phyloP scores from a whole-genome alignment of 345 rosid genomes.

The Populus euphratica region DNA sequence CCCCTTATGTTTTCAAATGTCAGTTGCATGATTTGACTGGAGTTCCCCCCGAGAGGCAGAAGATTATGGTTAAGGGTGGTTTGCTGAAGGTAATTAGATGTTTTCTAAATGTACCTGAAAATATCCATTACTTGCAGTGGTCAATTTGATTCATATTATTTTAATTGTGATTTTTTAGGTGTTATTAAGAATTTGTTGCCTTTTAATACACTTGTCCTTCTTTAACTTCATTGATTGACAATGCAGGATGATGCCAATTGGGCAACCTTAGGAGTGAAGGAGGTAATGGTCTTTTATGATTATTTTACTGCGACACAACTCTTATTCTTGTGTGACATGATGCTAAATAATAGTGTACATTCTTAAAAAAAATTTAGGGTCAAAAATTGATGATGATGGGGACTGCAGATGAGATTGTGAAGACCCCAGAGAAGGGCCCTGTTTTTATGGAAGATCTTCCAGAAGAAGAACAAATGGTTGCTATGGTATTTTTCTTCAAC shows the following conservation, averaged over 20 bases:
- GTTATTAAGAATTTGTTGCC: neutral
- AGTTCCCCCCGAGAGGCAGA: slow-evolving; percentile 94
- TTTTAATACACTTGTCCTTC: neutral
- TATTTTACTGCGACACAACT: neutral
- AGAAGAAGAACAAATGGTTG: slow-evolving; percentile 79
- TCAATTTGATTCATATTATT: neutral
- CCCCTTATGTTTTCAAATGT: slow-evolving; percentile 84
- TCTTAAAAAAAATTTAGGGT: slow-evolving; percentile 45
- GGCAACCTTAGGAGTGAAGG: slow-evolving; percentile 72
- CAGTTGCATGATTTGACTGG: slow-evolving; percentile 87
- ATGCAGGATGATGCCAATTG: slow-evolving; percentile 93
- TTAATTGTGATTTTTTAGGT: neutral
- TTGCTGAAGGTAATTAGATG: slow-evolving; percentile 60
- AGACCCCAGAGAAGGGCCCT: slow-evolving; percentile 92
- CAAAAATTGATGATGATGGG: slow-evolving; percentile 99
- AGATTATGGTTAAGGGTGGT: slow-evolving; percentile 97
- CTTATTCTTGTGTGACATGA: neutral
- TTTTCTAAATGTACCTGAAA: neutral
- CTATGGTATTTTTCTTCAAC: slow-evolving; percentile 43
- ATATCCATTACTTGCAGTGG: neutral
- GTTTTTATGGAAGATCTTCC: slow-evolving; percentile 96
- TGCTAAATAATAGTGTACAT: neutral
- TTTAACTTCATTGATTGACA: slow-evolving; percentile 2
- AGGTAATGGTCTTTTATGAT: slow-evolving; percentile 38
- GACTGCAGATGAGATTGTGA: slow-evolving; percentile 91